Percentiles rank a stretch among this genome's conserved stretches.
These are phyloP conservation scores for Collybia sordida DNA, from an alignment of 768 basidiomycete species.

Conservation along the genomic window DNA sequence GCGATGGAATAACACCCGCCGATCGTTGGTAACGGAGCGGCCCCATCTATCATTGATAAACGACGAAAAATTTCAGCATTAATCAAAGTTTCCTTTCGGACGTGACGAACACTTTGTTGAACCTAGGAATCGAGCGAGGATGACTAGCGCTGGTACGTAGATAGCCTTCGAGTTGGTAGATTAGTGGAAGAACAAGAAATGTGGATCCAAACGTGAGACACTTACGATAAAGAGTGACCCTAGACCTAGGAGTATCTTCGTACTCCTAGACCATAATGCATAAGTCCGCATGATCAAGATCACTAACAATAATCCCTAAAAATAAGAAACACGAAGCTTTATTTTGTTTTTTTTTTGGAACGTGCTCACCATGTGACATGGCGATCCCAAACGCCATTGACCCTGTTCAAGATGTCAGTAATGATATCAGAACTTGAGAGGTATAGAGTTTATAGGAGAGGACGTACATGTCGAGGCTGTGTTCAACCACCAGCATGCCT, in stretches of 20 bases:
- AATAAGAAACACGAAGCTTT: too few species aligned
- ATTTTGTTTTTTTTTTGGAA: background rate
- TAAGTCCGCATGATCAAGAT: background rate
- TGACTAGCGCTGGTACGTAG: background rate
- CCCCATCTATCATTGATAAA: too few species aligned
- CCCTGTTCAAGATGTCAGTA: too few species aligned
- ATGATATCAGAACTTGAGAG: too few species aligned
- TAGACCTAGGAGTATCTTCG: background rate
- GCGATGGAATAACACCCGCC: too few species aligned
- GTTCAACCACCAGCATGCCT: too few species aligned
- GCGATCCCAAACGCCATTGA: background rate
- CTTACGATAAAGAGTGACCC: background rate
- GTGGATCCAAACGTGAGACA: too few species aligned
- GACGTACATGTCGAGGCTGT: too few species aligned
- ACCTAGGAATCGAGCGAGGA: background rate
- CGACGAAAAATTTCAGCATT: too few species aligned
- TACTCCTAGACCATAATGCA: conserved; percentile 1
- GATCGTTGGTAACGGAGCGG: too few species aligned
- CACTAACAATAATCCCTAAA: background rate
- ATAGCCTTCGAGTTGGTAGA: background rate
- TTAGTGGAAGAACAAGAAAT: background rate
- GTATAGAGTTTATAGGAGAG: too few species aligned
- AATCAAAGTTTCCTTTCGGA: too few species aligned
- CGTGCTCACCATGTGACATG: background rate
- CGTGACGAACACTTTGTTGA: background rate